Evolutionary conservation across 768 basidiomycete genomes (phyloP), one percentile per base, ranked within the genome.

Genomic region (Leccinum pellstonianum): DNA sequence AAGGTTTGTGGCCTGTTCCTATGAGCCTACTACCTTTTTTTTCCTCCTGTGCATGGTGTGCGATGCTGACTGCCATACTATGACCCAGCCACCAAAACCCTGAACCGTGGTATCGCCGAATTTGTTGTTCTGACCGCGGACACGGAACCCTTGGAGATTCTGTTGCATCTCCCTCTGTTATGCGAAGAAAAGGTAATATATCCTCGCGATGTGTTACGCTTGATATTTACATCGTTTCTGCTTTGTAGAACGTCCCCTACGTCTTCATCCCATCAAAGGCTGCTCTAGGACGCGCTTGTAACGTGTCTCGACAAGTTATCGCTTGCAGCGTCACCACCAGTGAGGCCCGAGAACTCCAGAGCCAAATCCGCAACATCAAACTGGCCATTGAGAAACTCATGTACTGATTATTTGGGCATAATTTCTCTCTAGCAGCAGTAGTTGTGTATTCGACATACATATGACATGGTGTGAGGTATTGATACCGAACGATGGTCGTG

Each of bases 61-160:
- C 8, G n/a, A 50, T 11, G n/a, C 60, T 70, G 15, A 68, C n/a
- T 29, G n/a, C 9, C 23, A 25, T 38, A 23, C 43, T 33, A 17
- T 48, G 54, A 58, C 38, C 14, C 68, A 94, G 95, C 95, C 49
- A 99, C 97, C 65, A 99, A 99, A 80, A 97, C 95, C 19, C 84
- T 98, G 63, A 98, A 98, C 76, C 92, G 96, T 69, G 96, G 96
- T 80, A 92, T 96, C 66, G 90, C 95, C 61, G 97, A 99, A 77
- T 92, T 99, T 77, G 94, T 98, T 77, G 86, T 99, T 69, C 81
- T 99, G 76, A 97, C 97, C 56, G 88, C 88, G 56, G 95, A 99
- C 70, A 98, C 96, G 31, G 95, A 98, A 75, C 97, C 97, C 51
- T 83, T 99, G 68, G 97, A 98, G 75, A 99, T 99, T 75, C 79